A percentile compares a stretch with the other conserved stretches of the same genome.
Evolutionary conservation across 768 basidiomycete genomes (phyloP).

Genomic region (Baorangia bicolor): DNA sequence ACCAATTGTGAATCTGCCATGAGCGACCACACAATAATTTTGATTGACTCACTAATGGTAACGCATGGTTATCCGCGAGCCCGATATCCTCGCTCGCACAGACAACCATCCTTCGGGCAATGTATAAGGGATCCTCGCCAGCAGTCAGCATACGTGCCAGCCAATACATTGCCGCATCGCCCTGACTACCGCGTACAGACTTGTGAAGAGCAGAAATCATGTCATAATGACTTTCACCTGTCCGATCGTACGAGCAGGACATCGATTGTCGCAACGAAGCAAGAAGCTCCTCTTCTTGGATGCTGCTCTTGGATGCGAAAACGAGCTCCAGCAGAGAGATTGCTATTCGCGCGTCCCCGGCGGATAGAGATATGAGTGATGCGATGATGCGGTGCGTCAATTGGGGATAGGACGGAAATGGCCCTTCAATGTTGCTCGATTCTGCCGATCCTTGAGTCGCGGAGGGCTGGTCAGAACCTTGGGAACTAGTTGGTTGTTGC

Average conservation of each 20-base stretch:
- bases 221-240: conserved; percentile 75
- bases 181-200: conserved; percentile 73
- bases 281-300: conserved; percentile 51
- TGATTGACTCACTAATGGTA: conserved; percentile 57
- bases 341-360: conserved; percentile 76
- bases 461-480: conserved; percentile 17
- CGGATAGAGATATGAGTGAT: conserved; percentile 52
- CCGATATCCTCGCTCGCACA: conserved; percentile 88
- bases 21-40: conserved; percentile 8
- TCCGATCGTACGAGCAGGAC: conserved; percentile 68
- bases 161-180: conserved; percentile 84
- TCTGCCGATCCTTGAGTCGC: conserved; percentile 18
- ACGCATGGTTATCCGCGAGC: conserved; percentile 71
- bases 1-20: background rate
- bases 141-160: conserved; percentile 78
- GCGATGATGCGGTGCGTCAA: conserved; percentile 48
- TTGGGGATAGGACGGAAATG: conserved; percentile 34
- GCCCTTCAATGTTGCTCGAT: conserved; percentile 9
- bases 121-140: conserved; percentile 79
- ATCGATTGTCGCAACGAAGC: conserved; percentile 59
- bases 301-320: conserved; percentile 42
- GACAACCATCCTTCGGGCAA: conserved; percentile 72
- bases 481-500: conserved; percentile 16
- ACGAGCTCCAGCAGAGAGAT: conserved; percentile 75
- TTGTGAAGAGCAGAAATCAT: conserved; percentile 87